Conservation (phyloP, 371 early-diverging fungal species). For the Circinella umbellata region DNA sequence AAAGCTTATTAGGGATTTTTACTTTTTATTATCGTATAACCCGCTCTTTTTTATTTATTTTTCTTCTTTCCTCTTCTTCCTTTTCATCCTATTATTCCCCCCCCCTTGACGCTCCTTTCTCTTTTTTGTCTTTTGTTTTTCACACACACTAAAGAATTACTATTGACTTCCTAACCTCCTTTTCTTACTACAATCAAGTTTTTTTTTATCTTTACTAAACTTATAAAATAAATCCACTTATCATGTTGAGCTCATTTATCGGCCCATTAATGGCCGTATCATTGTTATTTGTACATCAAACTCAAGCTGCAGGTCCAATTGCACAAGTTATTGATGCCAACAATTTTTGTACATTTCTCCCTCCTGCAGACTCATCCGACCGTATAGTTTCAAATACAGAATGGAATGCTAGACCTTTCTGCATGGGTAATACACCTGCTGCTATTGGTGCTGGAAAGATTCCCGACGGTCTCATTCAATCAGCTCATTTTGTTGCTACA, state of each 20-base stretch:
- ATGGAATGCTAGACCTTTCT: conserved; percentile 51
- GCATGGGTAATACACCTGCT: conserved; percentile 46
- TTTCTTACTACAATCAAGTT: neutral
- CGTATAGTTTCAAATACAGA: conserved; percentile 55
- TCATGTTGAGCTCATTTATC: conserved; percentile 8
- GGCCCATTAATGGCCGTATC: conserved; percentile 8
- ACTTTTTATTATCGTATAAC: neutral
- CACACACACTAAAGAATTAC: neutral
- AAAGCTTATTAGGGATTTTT: neutral
- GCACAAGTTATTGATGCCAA: conserved; percentile 42
- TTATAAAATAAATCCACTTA: neutral
- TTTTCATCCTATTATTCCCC: neutral
- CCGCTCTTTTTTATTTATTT: no score
- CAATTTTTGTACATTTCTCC: conserved; percentile 61
- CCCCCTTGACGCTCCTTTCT: neutral
- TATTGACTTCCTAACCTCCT: neutral
- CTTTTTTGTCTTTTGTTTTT: neutral
- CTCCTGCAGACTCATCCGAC: conserved; percentile 43
- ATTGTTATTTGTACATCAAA: conserved; percentile 28
- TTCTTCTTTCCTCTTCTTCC: conserved; percentile 8
- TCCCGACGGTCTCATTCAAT: conserved; percentile 54
- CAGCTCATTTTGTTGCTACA: conserved; percentile 52
- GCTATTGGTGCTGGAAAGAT: conserved; percentile 50
- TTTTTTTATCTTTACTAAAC: conserved; percentile 2
- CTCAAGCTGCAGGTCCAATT: conserved; percentile 14